Evolutionary conservation across 345 rosid species (phyloP), one percentile per base, ranked within the genome.

Genomic region (Zanthoxylum bungeanum): DNA sequence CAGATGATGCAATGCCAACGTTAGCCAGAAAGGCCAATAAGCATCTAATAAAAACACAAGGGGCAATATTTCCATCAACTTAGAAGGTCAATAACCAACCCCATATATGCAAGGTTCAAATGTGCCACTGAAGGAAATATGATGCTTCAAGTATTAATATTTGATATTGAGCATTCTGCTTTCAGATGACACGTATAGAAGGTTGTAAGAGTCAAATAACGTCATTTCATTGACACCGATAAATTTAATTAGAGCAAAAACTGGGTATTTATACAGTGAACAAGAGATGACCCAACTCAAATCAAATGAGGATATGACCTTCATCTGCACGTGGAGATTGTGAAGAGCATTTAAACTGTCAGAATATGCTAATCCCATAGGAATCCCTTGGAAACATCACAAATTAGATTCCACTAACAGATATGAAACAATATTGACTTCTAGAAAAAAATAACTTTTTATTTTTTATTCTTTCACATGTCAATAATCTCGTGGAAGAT

Each of bases 1-100:
- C 7, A 91, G 78, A 82, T 91, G 87, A 75, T 64, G 33, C 24
- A 28, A 44, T 42, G 22, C 33, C 14, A 42, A 17, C 53, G 27
- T 44, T n/a, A 42, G 50, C 28, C 33, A 27, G 36, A 44, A 27
- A 44, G 27, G 67, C 52, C 39, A 64, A 47, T 3, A n/a, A 64
- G 53, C 22, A 64, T 42, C 14, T 46, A 66, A 3, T 19, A 14
- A 52, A 49, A 25, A 17, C 52, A 34, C 33, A 51, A 12, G 59
- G 60, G 47, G 8, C 22, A 66, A 21, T 24, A 34, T 6, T 52
- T 21, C 14, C 42, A 51, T 21, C 34, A 8, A 66, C 58, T 22
- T 21, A 66, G 59, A 31, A 21, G 9, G 70, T 21, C 14, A 16
- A 34, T 66, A 50, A 51, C 47, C 59, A 50, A 66, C 22, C 47